These are phyloP conservation scores for Murraya koenigii DNA, from an alignment of 345 rosid species.

Conservation along the genomic window DNA sequence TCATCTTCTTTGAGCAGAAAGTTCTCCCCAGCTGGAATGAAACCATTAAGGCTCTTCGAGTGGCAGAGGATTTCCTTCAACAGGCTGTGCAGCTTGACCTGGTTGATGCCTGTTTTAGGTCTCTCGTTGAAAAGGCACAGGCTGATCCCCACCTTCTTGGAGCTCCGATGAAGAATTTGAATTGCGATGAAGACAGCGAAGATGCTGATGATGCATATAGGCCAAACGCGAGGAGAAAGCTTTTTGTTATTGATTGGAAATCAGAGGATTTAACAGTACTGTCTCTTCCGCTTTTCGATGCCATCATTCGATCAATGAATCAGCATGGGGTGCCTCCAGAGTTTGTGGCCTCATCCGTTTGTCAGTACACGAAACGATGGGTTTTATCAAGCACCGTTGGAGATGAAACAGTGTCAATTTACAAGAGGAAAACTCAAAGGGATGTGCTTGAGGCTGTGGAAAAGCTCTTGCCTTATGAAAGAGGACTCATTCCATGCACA, in stretches of 20 bases:
- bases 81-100: constrained; percentile 47
- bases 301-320: constrained; percentile 34
- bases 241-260: constrained; percentile 54
- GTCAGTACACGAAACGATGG: constrained; percentile 49
- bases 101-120: constrained; percentile 56
- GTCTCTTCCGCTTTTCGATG: constrained; percentile 54
- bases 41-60: constrained; percentile 57
- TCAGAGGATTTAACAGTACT: constrained; percentile 57
- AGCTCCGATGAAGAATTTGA: constrained; percentile 35
- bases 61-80: constrained; percentile 29
- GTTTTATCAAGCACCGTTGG: constrained; percentile 25
- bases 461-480: constrained; percentile 53
- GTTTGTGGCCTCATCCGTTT: constrained; percentile 54
- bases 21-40: constrained; percentile 79
- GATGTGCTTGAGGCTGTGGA: constrained; percentile 65
- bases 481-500: constrained; percentile 53
- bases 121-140: constrained; percentile 51
- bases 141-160: constrained; percentile 62
- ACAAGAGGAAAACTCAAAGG: constrained; percentile 38
- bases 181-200: constrained; percentile 21
- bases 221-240: constrained; percentile 69
- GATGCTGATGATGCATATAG: constrained; percentile 28
- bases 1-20: constrained; percentile 42
- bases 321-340: constrained; percentile 35
- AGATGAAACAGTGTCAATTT: constrained; percentile 29